These are phyloP conservation scores for Gentiana dahurica DNA, from an alignment of 257 asterid species.

Conservation along the genomic window DNA sequence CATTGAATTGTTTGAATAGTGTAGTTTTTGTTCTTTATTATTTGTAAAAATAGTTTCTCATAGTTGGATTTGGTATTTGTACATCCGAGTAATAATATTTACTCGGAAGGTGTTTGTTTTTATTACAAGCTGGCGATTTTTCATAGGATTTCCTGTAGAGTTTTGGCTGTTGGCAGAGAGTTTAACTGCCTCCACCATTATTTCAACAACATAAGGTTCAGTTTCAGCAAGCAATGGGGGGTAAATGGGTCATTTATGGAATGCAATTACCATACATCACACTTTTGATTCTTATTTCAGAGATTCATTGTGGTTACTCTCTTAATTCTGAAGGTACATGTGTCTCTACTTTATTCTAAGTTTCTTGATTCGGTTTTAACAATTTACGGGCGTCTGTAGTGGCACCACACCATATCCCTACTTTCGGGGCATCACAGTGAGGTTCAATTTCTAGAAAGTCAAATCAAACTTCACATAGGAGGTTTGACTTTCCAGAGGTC, in stretches of 20 bases:
- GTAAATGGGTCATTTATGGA: constrained; percentile 45
- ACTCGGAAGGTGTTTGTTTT: constrained; percentile 37
- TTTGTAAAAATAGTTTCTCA: too few species aligned
- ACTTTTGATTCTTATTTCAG: constrained; percentile 32
- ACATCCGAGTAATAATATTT: constrained; percentile 39
- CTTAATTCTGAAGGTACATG: constrained; percentile 67
- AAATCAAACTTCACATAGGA: too few species aligned
- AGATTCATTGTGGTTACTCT: constrained; percentile 39
- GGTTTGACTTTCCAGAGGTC: too few species aligned
- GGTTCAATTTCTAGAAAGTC: too few species aligned
- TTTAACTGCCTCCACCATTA: constrained; percentile 42
- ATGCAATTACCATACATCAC: constrained; percentile 30
- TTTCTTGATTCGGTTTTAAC: neutral
- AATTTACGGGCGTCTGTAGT: too few species aligned
- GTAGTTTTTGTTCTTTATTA: neutral
- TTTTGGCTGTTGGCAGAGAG: constrained; percentile 55
- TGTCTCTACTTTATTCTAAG: constrained; percentile 2
- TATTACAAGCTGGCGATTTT: constrained; percentile 47
- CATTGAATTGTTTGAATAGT: constrained; percentile 7
- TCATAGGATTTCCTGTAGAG: constrained; percentile 28
- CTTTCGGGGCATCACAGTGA: too few species aligned
- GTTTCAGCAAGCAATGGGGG: constrained; percentile 43
- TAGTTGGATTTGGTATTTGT: neutral
- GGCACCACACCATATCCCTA: too few species aligned
- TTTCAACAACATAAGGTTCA: constrained; percentile 21